Evolutionary conservation across 768 basidiomycete genomes (phyloP), one percentile per base, ranked within the genome.

Genomic region (Phaeotremella skinneri): DNA sequence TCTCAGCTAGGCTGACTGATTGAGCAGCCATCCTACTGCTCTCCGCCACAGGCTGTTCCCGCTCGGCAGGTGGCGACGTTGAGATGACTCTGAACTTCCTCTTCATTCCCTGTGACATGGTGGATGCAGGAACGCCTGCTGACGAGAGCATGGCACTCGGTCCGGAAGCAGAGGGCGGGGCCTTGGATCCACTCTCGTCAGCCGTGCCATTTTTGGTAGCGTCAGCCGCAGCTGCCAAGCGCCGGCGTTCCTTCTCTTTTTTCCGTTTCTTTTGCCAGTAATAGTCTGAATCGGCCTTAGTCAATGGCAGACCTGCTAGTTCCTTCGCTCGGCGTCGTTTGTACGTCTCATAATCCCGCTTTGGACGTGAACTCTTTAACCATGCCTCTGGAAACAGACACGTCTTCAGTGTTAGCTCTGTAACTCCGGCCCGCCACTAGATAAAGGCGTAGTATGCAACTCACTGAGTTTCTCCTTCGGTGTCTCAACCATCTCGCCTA

Each of bases 261-360:
- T 57, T 39, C 25, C 50, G 45, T 34, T 59, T 59, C 50, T 62
- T 57, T 34, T 49, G 49, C 47, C 60, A 55, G n/a, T 70, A 68
- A 47, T 67, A 64, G 49, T 70, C 69, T 4, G 69, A 70, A 39
- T 62, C 61, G 2, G 32, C 49, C 25, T 70, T 70, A 7, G 55
- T 59, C 14, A 66, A 55, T 11, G 20, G 29, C 14, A 58, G 42
- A 27, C 47, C 61, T 11, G 61, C 41, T n/a, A 57, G 26, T 26
- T 62, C 61, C 42, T 62, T 62, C 1, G 55, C 45, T 14, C 63
- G 31, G 6, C 69, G 62, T 11, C 56, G 49, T 11, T 43, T 47
- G 32, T 61, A 70, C 5, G 58, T 60, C 2, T 49, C 51, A 47
- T 58, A 62, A 25, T 53, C 41, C 17, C 69, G 27, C 55, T 41